These are phyloP conservation scores for Heliosperma pusillum DNA, from an alignment of 148 eudicot species.

Conservation along the genomic window DNA sequence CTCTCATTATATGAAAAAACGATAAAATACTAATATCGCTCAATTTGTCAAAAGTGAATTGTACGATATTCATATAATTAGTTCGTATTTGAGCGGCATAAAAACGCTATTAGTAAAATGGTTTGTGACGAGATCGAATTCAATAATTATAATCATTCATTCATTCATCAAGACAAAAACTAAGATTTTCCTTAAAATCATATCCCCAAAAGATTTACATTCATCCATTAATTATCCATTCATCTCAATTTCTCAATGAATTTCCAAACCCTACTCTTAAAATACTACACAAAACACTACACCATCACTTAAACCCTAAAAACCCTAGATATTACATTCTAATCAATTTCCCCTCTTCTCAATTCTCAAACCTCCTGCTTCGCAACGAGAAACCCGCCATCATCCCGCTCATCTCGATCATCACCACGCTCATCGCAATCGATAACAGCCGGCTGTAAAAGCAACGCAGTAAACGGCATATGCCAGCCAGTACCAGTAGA, in stretches of 20 bases:
- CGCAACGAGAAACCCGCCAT: background rate
- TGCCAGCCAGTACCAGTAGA: constrained; percentile 10
- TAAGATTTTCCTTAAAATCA: background rate
- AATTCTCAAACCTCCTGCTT: constrained; percentile 12
- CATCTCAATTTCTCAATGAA: background rate
- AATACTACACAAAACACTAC: background rate
- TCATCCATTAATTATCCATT: background rate
- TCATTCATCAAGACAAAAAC: background rate
- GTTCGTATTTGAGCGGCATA: too few relatives aligned
- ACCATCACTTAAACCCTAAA: background rate
- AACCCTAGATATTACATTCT: background rate
- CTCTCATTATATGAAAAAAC: too few relatives aligned
- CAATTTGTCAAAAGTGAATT: too few relatives aligned
- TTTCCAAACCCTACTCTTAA: background rate
- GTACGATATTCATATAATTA: too few relatives aligned
- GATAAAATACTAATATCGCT: too few relatives aligned
- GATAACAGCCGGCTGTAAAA: constrained; percentile 1
- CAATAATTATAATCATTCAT: too few relatives aligned
- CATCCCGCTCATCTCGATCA: background rate
- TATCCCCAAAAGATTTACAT: constrained; percentile 13
- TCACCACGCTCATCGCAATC: background rate
- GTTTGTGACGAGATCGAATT: too few relatives aligned
- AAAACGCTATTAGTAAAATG: too few relatives aligned
- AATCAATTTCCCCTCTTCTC: background rate
- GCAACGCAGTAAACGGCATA: constrained; percentile 16